Evolutionary conservation across 305 asterid genomes (phyloP).

Genomic region (Andrographis paniculata): DNA sequence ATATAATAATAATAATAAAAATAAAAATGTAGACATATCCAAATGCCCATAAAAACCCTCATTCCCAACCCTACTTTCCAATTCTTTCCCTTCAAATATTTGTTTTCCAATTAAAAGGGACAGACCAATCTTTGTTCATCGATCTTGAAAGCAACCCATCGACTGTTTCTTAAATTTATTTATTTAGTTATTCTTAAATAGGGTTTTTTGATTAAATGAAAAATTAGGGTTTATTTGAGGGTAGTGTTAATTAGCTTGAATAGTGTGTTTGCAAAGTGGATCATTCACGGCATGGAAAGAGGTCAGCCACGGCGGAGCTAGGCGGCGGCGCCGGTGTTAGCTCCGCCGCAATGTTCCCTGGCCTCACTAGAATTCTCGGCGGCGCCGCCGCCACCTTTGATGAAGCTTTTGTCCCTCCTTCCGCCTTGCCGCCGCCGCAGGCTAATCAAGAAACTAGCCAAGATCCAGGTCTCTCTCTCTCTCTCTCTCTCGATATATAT

Average conservation of each 20-base stretch:
- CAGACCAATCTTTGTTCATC: too few relatives aligned
- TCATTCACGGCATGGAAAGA: constrained; percentile 50
- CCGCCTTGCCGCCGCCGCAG: constrained; percentile 22
- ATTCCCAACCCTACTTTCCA: constrained; percentile 29
- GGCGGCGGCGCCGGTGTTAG: constrained; percentile 13
- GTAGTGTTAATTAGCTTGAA: too few relatives aligned
- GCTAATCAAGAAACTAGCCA: constrained; percentile 11
- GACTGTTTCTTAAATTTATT: too few relatives aligned
- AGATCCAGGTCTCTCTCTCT: constrained; percentile 25
- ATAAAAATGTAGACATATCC: too few relatives aligned
- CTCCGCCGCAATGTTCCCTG: constrained; percentile 20
- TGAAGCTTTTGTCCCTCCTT: neutral
- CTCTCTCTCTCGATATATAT: neutral
- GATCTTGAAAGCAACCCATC: too few relatives aligned
- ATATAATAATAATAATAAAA: neutral
- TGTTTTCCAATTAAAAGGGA: too few relatives aligned
- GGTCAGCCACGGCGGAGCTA: constrained; percentile 35
- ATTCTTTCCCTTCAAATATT: too few relatives aligned
- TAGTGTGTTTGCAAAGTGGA: constrained; percentile 28
- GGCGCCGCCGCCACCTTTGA: constrained; percentile 16
- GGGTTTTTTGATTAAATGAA: neutral
- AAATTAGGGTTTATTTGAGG: too few relatives aligned
- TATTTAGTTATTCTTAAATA: too few relatives aligned
- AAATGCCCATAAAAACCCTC: constrained; percentile 30
- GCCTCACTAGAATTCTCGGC: constrained; percentile 19